These are phyloP conservation scores for Penicillium glabrum DNA, from an alignment of 2,329 filamentous ascomycete genomes.

Conservation along the genomic window DNA sequence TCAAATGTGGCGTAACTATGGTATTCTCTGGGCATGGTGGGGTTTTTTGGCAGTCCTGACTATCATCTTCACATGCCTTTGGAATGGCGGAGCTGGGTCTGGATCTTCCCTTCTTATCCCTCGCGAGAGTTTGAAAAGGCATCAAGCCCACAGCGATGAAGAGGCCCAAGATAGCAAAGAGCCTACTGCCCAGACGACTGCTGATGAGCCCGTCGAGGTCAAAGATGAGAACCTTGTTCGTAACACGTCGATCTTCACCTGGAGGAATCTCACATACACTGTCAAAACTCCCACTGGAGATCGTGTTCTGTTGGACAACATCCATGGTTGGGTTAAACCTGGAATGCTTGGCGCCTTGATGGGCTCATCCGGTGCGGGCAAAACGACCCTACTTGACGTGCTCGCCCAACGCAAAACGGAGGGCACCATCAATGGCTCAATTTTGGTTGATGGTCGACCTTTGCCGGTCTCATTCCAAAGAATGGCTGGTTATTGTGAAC, in stretches of 20 bases:
- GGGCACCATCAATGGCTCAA: conserved; percentile 62
- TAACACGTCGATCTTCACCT: conserved; percentile 71
- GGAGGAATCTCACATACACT: conserved; percentile 70
- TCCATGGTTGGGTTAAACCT: conserved; percentile 75
- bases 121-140: conserved; percentile 59
- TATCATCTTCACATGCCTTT: conserved; percentile 56
- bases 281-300: conserved; percentile 60
- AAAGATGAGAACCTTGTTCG: conserved; percentile 48
- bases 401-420: conserved; percentile 68
- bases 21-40: conserved; percentile 65
- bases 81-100: conserved; percentile 55
- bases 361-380: conserved; percentile 76
- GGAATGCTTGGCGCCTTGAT: conserved; percentile 75
- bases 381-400: conserved; percentile 72
- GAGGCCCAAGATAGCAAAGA: conserved; percentile 16
- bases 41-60: conserved; percentile 59
- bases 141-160: conserved; percentile 29
- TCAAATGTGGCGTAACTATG: conserved; percentile 62
- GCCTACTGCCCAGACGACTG: conserved; percentile 4
- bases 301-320: conserved; percentile 62
- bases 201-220: conserved; percentile 23
- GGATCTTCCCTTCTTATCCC: conserved; percentile 62
- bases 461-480: conserved; percentile 64
- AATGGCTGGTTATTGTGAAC: conserved; percentile 67
- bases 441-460: conserved; percentile 64